Evolutionary conservation across 179 eudicot species (phyloP).

Genomic region (Silene vulgaris): DNA sequence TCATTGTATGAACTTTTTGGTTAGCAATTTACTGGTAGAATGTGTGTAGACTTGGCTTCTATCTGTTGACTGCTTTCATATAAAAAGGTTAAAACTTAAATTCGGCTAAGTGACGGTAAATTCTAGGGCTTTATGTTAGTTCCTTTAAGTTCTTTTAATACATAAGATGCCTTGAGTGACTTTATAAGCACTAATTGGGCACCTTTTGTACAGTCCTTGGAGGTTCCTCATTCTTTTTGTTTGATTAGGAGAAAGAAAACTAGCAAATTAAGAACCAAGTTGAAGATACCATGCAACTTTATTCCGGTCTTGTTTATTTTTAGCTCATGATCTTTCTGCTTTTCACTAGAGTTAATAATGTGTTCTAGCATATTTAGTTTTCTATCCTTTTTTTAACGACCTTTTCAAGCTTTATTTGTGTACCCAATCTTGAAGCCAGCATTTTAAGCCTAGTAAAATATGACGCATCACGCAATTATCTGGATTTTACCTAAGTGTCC

Average conservation of each 20-base stretch:
- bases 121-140: constrained; percentile 20
- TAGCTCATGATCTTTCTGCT: constrained; percentile 5
- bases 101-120: constrained; percentile 16
- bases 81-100: constrained; percentile 15
- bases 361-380: constrained; percentile 4
- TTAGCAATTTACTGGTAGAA: background rate
- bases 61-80: constrained; percentile 21
- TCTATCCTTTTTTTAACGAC: constrained; percentile 1
- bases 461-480: background rate
- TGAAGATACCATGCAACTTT: constrained; percentile 3
- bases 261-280: background rate
- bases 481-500: background rate
- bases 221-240: background rate
- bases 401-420: constrained; percentile 18
- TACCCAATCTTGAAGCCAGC: constrained; percentile 2
- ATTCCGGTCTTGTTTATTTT: constrained; percentile 1
- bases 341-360: constrained; percentile 9
- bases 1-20: constrained; percentile 21
- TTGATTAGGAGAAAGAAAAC: constrained; percentile 4
- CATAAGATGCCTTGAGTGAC: constrained; percentile 30
- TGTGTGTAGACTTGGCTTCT: constrained; percentile 23
- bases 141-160: constrained; percentile 25
- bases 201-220: constrained; percentile 23
- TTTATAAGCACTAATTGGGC: constrained; percentile 14
- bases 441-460: background rate